phyloP scores from a whole-genome alignment of 495 filamentous ascomycete species.

The Lichina pygmaea region DNA sequence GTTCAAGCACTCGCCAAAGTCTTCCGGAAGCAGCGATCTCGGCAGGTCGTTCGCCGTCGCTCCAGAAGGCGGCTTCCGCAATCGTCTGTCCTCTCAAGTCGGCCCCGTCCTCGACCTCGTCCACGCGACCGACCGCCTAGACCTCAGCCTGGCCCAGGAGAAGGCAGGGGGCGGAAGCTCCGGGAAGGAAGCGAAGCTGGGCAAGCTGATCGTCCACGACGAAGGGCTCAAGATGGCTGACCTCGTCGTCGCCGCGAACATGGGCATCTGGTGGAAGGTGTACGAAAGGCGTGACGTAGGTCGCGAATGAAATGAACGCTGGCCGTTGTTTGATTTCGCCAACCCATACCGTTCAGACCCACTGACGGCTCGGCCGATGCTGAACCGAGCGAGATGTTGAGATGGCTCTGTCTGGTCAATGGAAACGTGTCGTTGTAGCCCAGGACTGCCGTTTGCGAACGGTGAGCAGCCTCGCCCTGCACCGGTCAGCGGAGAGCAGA shows the following conservation, averaged over 20 bases:
- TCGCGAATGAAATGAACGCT: neutral
- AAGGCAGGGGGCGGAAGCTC: constrained; percentile 54
- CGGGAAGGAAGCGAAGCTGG: constrained; percentile 71
- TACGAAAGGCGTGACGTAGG: neutral
- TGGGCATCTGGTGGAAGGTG: constrained; percentile 78
- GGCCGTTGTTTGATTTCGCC: too few relatives aligned
- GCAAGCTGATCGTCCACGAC: constrained; percentile 72
- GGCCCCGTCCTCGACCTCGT: neutral
- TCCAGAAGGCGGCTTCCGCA: neutral
- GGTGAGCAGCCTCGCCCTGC: too few relatives aligned
- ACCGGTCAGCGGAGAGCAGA: too few relatives aligned
- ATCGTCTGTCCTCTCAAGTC: constrained; percentile 5
- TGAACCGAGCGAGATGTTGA: too few relatives aligned
- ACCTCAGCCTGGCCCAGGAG: constrained; percentile 49
- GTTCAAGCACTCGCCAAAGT: neutral
- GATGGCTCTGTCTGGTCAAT: too few relatives aligned
- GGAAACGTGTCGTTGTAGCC: too few relatives aligned
- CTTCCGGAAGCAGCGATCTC: neutral
- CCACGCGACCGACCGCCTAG: constrained; percentile 4
- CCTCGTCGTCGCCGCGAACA: constrained; percentile 68
- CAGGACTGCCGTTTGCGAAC: too few relatives aligned
- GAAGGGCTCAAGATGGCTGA: constrained; percentile 93
- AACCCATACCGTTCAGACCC: too few relatives aligned
- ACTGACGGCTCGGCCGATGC: too few relatives aligned
- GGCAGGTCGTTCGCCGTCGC: too few relatives aligned